Percentiles rank a stretch among this genome's conserved stretches.
These are phyloP conservation scores for Leishmania braziliensis DNA, from an alignment of 208 protist genomes.

Conservation along the genomic window DNA sequence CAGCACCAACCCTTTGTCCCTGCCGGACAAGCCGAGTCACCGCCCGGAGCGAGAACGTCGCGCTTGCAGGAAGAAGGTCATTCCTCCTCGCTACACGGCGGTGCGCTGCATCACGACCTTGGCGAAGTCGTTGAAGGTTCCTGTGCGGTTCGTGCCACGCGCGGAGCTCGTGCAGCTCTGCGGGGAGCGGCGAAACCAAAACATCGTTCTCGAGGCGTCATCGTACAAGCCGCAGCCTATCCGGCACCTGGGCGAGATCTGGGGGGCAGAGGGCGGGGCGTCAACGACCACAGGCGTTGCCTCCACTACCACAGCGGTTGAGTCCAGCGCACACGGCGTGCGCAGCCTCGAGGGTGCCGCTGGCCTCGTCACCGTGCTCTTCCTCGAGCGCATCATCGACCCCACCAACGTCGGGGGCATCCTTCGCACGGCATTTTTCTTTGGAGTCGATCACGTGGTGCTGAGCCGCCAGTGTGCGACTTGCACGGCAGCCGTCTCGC, in stretches of 20 bases:
- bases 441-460: constrained; percentile 64
- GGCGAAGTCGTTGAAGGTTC: constrained; percentile 53
- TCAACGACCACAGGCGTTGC: background rate
- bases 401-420: constrained; percentile 79
- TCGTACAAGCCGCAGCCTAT: constrained; percentile 39
- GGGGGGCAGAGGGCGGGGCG: background rate
- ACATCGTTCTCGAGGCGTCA: constrained; percentile 73
- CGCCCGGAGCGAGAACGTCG: background rate
- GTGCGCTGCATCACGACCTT: constrained; percentile 64
- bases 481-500: constrained; percentile 74
- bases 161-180: constrained; percentile 72
- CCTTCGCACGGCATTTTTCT: constrained; percentile 74
- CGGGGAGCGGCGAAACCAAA: constrained; percentile 83
- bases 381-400: constrained; percentile 80
- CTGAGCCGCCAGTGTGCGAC: constrained; percentile 57
- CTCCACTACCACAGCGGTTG: background rate
- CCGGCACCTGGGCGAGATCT: constrained; percentile 18
- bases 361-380: constrained; percentile 38
- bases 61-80: constrained; percentile 14
- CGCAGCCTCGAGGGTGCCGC: background rate
- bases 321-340: background rate
- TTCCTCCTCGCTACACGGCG: constrained; percentile 59
- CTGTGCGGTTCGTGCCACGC: constrained; percentile 62
- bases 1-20: background rate
- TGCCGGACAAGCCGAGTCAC: background rate